A percentile compares a stretch with the other conserved stretches of the same genome.
These are phyloP conservation scores for Chenopodium suecicum DNA, from an alignment of 148 eudicot genomes.

Conservation along the genomic window DNA sequence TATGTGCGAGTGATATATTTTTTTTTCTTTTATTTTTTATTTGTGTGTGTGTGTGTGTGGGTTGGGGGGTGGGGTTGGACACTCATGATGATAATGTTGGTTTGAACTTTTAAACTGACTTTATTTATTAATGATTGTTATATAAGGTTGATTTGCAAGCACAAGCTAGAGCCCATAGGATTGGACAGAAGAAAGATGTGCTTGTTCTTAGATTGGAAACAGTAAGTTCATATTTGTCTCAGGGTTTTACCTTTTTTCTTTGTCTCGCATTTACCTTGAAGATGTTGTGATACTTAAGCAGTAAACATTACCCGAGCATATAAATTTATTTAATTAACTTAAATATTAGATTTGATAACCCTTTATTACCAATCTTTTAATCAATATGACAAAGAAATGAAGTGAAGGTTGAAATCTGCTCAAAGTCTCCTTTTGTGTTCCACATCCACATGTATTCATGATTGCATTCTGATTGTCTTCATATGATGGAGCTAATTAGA, in stretches of 20 bases:
- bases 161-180: slow-evolving; percentile 99
- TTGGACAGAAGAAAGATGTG: slow-evolving; percentile 99
- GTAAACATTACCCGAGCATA: too few relatives aligned
- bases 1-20: not conserved
- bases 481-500: not conserved
- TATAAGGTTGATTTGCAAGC: slow-evolving; percentile 99
- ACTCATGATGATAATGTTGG: not conserved
- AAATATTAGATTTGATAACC: not conserved
- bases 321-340: too few relatives aligned
- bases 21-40: not conserved
- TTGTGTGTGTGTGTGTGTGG: not conserved
- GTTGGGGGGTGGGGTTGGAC: not conserved
- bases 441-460: not conserved
- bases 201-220: slow-evolving; percentile 99
- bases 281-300: not conserved
- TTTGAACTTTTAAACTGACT: slow-evolving; percentile 1
- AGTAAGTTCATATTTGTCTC: slow-evolving; percentile 35
- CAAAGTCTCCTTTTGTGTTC: not conserved
- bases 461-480: not conserved
- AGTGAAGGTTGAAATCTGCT: not conserved
- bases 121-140: slow-evolving; percentile 1
- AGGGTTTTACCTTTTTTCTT: not conserved
- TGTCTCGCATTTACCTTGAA: not conserved
- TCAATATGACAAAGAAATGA: not conserved
- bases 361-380: not conserved